Evolutionary conservation across 192 early-diverging fungal species (phyloP), one percentile per base, ranked within the genome.

Genomic region (Chytriomyces sp.): DNA sequence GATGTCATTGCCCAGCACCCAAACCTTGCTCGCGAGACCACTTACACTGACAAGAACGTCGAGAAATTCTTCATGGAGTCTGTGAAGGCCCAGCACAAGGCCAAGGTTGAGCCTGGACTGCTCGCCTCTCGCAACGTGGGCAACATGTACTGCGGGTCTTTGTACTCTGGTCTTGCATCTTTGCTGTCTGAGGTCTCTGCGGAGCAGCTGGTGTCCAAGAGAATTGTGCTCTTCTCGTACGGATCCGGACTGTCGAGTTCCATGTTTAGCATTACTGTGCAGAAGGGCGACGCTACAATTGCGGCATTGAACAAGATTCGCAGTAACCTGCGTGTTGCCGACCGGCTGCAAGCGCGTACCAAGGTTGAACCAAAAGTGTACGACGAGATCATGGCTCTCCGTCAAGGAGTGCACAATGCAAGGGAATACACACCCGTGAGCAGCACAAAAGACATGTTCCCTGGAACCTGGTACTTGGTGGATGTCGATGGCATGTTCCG

Each of bases 211-310:
- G 80, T 84, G 50, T 87, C 91, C 86, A 98, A 97, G 84, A 93
- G 96, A 63, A 81, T 99, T 35, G 87, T 88, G 35, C 45, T 97
- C 69, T 99, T 95, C 82, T 97, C 98, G 7, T 99, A 98, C 81
- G 98, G 98, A 65, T 97, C 95, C 6, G 98, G 98, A 49, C 93
- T 96, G 47, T 92, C 98, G 64, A 91, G 96, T 47, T 93, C 96
- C 67, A 92, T 97, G 88, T 95, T 96, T 83, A 97, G 96, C 43
- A 85, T 97, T 82, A 91, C 91, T 78, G 91, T 98, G 44, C 85
- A 85, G 59, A 85, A 82, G 28, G 86, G 91, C 59, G 92, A 92
- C 66, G 77, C 82, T 11, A 67, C 82, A 57, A 92, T 97, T 73
- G 83, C 86, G 45, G 64, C 73, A 18, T 53, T 75, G 62, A 66